phyloP scores from a whole-genome alignment of 2,329 filamentous ascomycete genomes.

The Alternaria angustiovoidea region DNA sequence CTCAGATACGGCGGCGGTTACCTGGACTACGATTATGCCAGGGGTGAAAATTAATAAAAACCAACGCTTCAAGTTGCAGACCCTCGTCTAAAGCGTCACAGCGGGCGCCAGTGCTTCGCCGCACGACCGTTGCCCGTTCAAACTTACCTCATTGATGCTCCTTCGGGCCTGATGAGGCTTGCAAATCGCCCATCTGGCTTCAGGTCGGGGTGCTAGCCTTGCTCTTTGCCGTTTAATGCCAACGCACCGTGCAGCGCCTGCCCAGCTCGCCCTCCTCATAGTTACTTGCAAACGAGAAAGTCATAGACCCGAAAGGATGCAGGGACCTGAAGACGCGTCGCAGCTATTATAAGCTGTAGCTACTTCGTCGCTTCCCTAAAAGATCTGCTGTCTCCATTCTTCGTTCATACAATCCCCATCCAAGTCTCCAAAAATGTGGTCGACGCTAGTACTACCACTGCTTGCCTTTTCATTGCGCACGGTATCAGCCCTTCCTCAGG shows the following conservation, averaged over 20 bases:
- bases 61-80: constrained; percentile 22
- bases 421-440: constrained; percentile 31
- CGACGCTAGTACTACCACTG: constrained; percentile 32
- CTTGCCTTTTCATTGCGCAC: constrained; percentile 34
- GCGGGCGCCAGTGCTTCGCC: constrained; percentile 36
- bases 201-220: constrained; percentile 33
- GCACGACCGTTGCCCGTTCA: constrained; percentile 33
- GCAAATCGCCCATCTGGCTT: constrained; percentile 35
- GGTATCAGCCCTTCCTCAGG: constrained; percentile 36
- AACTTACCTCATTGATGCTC: constrained; percentile 28
- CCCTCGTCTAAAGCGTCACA: constrained; percentile 37
- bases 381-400: constrained; percentile 11
- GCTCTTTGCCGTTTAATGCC: constrained; percentile 35
- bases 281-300: constrained; percentile 14
- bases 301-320: constrained; percentile 5
- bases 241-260: constrained; percentile 49
- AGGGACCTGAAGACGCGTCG: constrained; percentile 11
- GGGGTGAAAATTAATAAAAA: constrained; percentile 21
- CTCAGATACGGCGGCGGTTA: constrained; percentile 26
- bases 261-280: constrained; percentile 20
- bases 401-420: not conserved
- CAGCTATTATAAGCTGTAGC: constrained; percentile 37
- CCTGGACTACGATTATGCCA: constrained; percentile 31
- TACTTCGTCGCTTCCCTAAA: constrained; percentile 26
- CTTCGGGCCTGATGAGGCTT: constrained; percentile 32